Evolutionary conservation across 2,329 filamentous ascomycete genomes (phyloP), one percentile per base, ranked within the genome.

Genomic region (Colletotrichum caudatum): DNA sequence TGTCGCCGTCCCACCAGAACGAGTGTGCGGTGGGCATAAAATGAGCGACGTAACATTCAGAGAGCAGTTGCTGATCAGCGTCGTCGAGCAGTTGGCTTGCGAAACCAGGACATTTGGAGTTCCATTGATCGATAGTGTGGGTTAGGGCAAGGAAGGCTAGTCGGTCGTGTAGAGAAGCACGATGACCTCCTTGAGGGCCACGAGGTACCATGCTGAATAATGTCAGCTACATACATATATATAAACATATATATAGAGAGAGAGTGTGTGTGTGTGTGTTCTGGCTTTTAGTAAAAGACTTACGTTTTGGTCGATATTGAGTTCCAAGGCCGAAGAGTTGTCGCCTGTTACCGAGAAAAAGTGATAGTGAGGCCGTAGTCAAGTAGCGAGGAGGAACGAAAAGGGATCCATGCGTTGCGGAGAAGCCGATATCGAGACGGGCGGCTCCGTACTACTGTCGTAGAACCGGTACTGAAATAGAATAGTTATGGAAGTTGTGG

Each of bases 91-190:
- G 39, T 7, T 56, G 29, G 12, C 14, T 41, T 5, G 69, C 57
- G 6, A 54, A 14, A 3, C 11, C 7, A 18, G 59, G 23, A 2
- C 6, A 16, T 20, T 64, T 11, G 37, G 51, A 48, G 33, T 46
- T 56, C 51, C 59, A 72, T 2, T 60, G 3, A n/a, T 72, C 65
- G 20, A 72, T 69, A 33, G 48, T 59, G 46, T 46, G 26, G 11
- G 69, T 72, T 9, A 72, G 48, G 11, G 59, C 69, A 2, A 69
- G 54, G 16, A 72, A 56, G 6, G 65, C 69, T 5, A 72, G 66
- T 14, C 26, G 39, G 3, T 60, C 26, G 11, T 64, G 39, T 20
- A 50, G 23, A 48, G 64, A 41, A 2, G 44, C n/a, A 9, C 9
- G 14, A 16, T 64, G 39, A 1, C 33, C 57, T 39, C 41, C 39